phyloP scores from a whole-genome alignment of 2,329 filamentous ascomycete species.

The Aspergillus niger region DNA sequence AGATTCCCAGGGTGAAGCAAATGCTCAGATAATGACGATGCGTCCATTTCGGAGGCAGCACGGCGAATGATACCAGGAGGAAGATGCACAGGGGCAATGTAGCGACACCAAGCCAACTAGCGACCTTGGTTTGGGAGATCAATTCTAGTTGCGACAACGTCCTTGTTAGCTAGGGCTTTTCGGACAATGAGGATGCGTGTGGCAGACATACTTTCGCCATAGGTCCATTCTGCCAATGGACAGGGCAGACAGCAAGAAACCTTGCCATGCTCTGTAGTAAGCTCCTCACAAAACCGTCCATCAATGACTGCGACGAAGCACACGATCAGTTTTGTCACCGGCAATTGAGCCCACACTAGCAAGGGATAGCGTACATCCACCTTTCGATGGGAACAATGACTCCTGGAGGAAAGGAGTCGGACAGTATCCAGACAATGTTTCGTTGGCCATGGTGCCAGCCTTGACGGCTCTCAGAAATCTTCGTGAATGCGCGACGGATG shows the following conservation, averaged over 20 bases:
- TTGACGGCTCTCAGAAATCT: neutral
- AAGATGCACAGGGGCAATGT: conserved; percentile 73
- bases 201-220: conserved; percentile 53
- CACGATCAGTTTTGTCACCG: conserved; percentile 28
- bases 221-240: conserved; percentile 77
- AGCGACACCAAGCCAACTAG: conserved; percentile 81
- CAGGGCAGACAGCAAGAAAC: conserved; percentile 85
- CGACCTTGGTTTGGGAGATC: conserved; percentile 60
- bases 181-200: neutral
- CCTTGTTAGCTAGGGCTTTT: neutral
- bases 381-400: conserved; percentile 58
- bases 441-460: conserved; percentile 25
- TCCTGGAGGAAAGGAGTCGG: conserved; percentile 70
- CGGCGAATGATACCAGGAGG: conserved; percentile 75
- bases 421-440: conserved; percentile 54
- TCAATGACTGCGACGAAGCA: conserved; percentile 52
- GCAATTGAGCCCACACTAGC: neutral
- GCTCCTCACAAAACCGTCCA: conserved; percentile 61
- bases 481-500: conserved; percentile 11
- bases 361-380: conserved; percentile 63
- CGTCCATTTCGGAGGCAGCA: conserved; percentile 84
- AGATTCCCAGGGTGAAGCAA: conserved; percentile 73
- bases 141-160: conserved; percentile 44
- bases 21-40: conserved; percentile 91
- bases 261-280: conserved; percentile 47